phyloP scores from a whole-genome alignment of 108 stramenopile species.

The Skeletonema grethae region DNA sequence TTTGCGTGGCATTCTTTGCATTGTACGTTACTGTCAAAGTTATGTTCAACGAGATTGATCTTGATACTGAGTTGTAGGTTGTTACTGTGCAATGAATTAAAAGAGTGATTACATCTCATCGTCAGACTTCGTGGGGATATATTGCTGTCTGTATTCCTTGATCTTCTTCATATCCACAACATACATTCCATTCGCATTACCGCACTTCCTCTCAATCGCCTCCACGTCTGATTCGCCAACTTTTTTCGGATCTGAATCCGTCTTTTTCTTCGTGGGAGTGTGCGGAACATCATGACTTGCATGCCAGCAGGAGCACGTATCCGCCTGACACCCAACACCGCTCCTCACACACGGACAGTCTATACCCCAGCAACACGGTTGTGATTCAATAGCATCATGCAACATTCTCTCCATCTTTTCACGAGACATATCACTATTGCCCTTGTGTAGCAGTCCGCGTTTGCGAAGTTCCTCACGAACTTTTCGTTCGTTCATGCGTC shows the following conservation, averaged over 20 bases:
- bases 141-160: constrained; percentile 48
- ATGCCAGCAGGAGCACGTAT: constrained; percentile 86
- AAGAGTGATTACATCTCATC: not conserved
- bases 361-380: constrained; percentile 70
- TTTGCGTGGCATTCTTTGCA: constrained; percentile 37
- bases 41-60: constrained; percentile 38
- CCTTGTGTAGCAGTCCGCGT: constrained; percentile 56
- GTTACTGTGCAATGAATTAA: not conserved
- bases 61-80: constrained; percentile 31
- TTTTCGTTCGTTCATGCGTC: constrained; percentile 66
- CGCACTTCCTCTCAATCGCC: constrained; percentile 70
- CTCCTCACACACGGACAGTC: constrained; percentile 77
- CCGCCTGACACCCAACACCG: constrained; percentile 85
- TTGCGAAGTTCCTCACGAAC: constrained; percentile 79
- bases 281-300: constrained; percentile 62
- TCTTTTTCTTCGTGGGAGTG: constrained; percentile 1
- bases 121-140: constrained; percentile 6
- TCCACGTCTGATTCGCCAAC: constrained; percentile 33
- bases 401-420: constrained; percentile 69
- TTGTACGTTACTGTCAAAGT: constrained; percentile 34
- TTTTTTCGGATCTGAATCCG: constrained; percentile 14
- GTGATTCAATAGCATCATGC: constrained; percentile 65
- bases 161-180: constrained; percentile 65
- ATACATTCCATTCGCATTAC: constrained; percentile 75
- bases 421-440: constrained; percentile 37